Base-by-base conservation (phyloP, 768 basidiomycete genomes). In the Lactifluus volemus region DNA sequence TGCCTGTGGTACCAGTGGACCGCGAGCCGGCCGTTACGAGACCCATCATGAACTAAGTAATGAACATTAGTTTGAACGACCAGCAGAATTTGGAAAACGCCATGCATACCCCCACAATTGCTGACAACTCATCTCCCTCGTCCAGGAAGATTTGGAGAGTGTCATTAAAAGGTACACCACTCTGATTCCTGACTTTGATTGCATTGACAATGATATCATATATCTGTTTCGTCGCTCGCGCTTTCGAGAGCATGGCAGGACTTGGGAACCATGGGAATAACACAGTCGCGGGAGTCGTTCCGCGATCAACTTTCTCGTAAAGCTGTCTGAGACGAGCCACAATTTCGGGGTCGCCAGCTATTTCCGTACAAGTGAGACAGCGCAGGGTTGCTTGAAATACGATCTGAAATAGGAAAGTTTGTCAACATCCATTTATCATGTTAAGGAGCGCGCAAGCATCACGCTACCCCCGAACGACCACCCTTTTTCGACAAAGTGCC, bases 1-100 rank as follows among this genome's bases (percentile, higher is more conserved):
- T 11, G 81, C 83, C 82, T 66, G 87, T 86, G 10, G 85, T 85
- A 11, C 88, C 88, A 49, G 87, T 90, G 12, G 88, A 86, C 68
- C 88, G 80, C 45, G 88, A 84, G n/a, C 88, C 88, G 36, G 88
- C 88, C 58, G 88, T 85, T 58, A 91, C 75, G 15, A 90, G 74
- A 36, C 89, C 88, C 84, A 89, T 89, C 61, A 88, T 86, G 71
- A 91, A 89, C 87, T 89, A 68, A 61, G 64, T 55, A 55, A 65
- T 53, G 34, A 59, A 59, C 32, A 55, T 63, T 67, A 65, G 66
- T 62, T 49, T 14, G 55, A 49, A 57, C 44, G 42, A 38, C 45
- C 42, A 49, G 8, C 21, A 52, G 21, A 51, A 1, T 42, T 36
- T 61, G 29, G 49, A 25, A 55, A 32, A 25, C 47, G 58, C 60